Percentiles rank a stretch among this genome's conserved stretches.
Conservation (phyloP, 2,329 filamentous ascomycete species). For the Passalora sequoiae region DNA sequence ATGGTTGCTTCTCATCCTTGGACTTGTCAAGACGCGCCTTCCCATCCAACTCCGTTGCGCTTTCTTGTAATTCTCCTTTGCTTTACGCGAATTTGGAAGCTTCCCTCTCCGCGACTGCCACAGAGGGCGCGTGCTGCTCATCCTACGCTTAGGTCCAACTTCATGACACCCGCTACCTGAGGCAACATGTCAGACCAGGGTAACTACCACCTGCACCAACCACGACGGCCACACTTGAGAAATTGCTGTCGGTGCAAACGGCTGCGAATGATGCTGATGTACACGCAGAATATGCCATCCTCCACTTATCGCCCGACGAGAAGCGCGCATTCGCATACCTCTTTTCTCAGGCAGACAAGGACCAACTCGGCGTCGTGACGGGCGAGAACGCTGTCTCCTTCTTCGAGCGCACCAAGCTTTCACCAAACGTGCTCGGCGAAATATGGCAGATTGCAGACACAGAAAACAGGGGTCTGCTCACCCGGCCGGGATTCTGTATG, state of each 20-base stretch:
- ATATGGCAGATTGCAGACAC: conserved; percentile 99
- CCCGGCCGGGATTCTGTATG: conserved; percentile 85
- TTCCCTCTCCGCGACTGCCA: neutral
- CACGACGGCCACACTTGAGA: no score
- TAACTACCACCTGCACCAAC: conserved; percentile 11
- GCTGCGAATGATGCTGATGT: conserved; percentile 17
- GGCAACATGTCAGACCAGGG: conserved; percentile 24
- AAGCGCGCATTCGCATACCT: conserved; percentile 90
- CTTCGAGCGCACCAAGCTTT: conserved; percentile 90
- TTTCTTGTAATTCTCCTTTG: neutral
- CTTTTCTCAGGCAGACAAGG: conserved; percentile 87
- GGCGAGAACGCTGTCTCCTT: conserved; percentile 95
- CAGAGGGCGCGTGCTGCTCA: no score
- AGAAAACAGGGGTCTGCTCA: conserved; percentile 91
- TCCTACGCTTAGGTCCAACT: no score
- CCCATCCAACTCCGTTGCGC: no score
- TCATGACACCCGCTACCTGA: conserved; percentile 11
- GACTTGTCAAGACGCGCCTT: no score
- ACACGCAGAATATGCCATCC: conserved; percentile 29
- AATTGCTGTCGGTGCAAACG: no score
- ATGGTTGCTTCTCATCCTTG: no score
- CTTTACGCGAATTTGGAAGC: neutral
- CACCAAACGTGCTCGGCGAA: conserved; percentile 82
- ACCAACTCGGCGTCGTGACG: conserved; percentile 86
- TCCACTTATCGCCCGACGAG: conserved; percentile 81